Evolutionary conservation across 257 asterid species (phyloP), one percentile per base, ranked within the genome.

Genomic region (Galeopsis tetrahit): DNA sequence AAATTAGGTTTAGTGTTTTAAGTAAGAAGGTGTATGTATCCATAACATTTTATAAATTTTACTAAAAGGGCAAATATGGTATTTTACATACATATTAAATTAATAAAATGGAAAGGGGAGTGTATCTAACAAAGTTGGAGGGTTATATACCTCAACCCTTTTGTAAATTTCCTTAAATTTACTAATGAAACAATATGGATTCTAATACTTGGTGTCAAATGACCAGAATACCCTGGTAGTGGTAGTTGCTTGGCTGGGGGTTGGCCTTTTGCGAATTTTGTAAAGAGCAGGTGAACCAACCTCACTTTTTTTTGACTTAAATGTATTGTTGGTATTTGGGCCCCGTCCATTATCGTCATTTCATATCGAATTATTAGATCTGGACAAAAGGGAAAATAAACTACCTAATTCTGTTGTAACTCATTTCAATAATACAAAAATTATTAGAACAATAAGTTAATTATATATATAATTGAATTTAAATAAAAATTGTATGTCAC

Each of bases 241-340:
- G 63, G 76, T 72, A n/a, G 77, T 62, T 72, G 55, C 28, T 21
- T 21, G 28, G 28, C 28, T 21, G 28, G 28, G 28, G 28, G 28
- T 21, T 21, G 70, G 3, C 9, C n/a, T 2, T 49, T 10, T 21
- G 67, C 7, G 48, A 48, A 60, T 60, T 58, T 43, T 32, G 68
- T 59, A 48, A 48, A 15, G 6, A 72, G 76, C 63, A 62, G 77
- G 70, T 72, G 60, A 48, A 63, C 70, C 64, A 57, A 72, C 63
- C 64, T 64, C 62, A 63, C 39, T 35, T 42, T 36, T 36, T 62
- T 51, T 39, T 51, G 64, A 63, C 64, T 13, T 58, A 4, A 4
- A 40, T 49, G 68, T 21, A 21, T 21, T 21, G 28, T 44, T 70
- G 48, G 7, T 57, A 44, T n/a, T 21, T 72, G 77, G 70, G 55